phyloP scores from a whole-genome alignment of 345 rosid genomes.

The Populus deltoides region DNA sequence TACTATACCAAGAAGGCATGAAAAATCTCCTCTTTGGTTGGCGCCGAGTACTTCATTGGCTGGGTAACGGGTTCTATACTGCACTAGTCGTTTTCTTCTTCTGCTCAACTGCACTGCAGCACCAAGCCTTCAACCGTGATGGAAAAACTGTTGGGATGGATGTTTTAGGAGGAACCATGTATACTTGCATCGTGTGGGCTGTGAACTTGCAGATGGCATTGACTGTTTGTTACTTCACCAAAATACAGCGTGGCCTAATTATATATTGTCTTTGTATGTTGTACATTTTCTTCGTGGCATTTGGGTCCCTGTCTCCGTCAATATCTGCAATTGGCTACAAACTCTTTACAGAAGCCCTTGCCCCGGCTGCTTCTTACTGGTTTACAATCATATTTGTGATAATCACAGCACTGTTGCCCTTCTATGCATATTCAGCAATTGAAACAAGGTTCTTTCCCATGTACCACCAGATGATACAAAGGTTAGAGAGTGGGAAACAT shows the following conservation, averaged over 20 bases:
- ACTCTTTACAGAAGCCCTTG: constrained; percentile 72
- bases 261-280: constrained; percentile 68
- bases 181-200: constrained; percentile 79
- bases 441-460: constrained; percentile 86
- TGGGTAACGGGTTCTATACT: constrained; percentile 66
- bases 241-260: constrained; percentile 59
- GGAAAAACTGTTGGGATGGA: constrained; percentile 65
- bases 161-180: constrained; percentile 70
- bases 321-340: constrained; percentile 50
- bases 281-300: constrained; percentile 67
- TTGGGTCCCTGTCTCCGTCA: constrained; percentile 49
- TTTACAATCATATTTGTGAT: constrained; percentile 51
- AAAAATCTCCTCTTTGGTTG: constrained; percentile 82
- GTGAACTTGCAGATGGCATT: constrained; percentile 85
- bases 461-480: constrained; percentile 87
- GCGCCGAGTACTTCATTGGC: constrained; percentile 73
- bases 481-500: constrained; percentile 71
- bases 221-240: constrained; percentile 72
- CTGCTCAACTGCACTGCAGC: constrained; percentile 57
- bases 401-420: constrained; percentile 55
- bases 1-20: constrained; percentile 88
- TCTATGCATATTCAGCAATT: constrained; percentile 55
- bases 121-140: constrained; percentile 57
- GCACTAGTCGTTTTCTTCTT: constrained; percentile 63
- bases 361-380: constrained; percentile 79